Evolutionary conservation across 2,329 filamentous ascomycete genomes (phyloP).

Genomic region (Tolypocladium nubicola): DNA sequence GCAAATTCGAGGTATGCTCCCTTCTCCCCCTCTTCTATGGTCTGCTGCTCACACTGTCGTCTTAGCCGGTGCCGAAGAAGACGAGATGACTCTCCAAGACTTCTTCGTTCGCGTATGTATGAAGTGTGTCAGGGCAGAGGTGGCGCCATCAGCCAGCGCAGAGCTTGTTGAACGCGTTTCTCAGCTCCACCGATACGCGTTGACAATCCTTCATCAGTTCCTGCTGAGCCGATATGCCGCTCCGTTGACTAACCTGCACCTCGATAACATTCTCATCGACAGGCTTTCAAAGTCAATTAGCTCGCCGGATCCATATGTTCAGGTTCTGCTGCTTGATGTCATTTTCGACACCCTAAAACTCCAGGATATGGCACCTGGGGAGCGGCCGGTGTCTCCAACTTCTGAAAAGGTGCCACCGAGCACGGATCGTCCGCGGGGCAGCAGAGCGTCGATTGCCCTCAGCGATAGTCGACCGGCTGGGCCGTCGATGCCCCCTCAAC

Average conservation of each 20-base stretch:
- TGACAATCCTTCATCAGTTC: constrained; percentile 61
- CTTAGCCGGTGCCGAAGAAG: constrained; percentile 38
- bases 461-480: constrained; percentile 13
- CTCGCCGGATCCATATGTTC: constrained; percentile 57
- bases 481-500: constrained; percentile 48
- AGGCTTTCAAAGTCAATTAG: constrained; percentile 51
- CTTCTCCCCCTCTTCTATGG: neutral
- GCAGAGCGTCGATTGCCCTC: constrained; percentile 25
- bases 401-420: constrained; percentile 35
- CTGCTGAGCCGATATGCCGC: constrained; percentile 52
- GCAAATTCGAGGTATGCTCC: constrained; percentile 40
- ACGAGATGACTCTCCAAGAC: constrained; percentile 52
- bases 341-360: constrained; percentile 65
- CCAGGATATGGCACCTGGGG: constrained; percentile 30
- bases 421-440: constrained; percentile 28
- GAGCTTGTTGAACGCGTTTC: constrained; percentile 36
- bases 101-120: constrained; percentile 59
- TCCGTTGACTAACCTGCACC: constrained; percentile 48
- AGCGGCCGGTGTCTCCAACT: constrained; percentile 31
- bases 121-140: constrained; percentile 38
- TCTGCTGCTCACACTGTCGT: constrained; percentile 9
- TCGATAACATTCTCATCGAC: constrained; percentile 63
- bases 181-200: constrained; percentile 59
- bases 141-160: constrained; percentile 7
- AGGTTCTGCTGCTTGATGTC: constrained; percentile 70